Base-by-base conservation (phyloP, 495 filamentous ascomycete genomes). In the Talaromyces wortmannii region DNA sequence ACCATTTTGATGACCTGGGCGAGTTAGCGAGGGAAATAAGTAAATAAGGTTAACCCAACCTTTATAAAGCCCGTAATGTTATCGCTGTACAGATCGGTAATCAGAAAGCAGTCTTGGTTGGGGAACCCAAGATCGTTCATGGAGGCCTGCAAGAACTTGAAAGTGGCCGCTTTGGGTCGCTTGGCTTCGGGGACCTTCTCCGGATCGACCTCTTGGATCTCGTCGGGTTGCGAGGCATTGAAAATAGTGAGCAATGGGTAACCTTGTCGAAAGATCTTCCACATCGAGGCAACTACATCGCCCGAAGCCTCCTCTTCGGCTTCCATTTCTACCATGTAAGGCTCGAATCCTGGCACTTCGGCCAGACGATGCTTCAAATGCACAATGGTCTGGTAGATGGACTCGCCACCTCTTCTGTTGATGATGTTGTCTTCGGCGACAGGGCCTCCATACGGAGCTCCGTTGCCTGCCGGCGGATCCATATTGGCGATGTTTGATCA, bases 31-130 rank as follows among this genome's bases (percentile, higher is more conserved):
- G 30, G 15, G n/a, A 36, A 44, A 10, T 23, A 13, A 16, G 42
- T 31, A 17, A 7, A 31, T 56, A 18, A 51, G 55, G 44, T 50
- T 48, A 30, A 18, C 54, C 78, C 66, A 63, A 90, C 88, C 82
- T 97, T 98, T 52, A 96, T 92, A 66, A 98, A 97, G 1, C 94
- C 94, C 30, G 91, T 96, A 0, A 94, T 98, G 71, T 96, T 92
- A 55, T 91, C 87, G 6, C 90, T 90, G 67, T 94, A 92, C 3
- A 98, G 74, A 67, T 98, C 92, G 53, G 83, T 87, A 58, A 97
- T 87, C 60, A 96, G 83, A 65, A 97, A 98, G 59, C 87, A 90
- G 48, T 97, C 92, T 46, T 84, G 80, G 17, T 89, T 72, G 11
- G 86, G 82, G 44, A 96, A 85, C 13, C 81, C 83, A 32, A 96